phyloP scores from a whole-genome alignment of 768 basidiomycete species.

The Boletus edulis region DNA sequence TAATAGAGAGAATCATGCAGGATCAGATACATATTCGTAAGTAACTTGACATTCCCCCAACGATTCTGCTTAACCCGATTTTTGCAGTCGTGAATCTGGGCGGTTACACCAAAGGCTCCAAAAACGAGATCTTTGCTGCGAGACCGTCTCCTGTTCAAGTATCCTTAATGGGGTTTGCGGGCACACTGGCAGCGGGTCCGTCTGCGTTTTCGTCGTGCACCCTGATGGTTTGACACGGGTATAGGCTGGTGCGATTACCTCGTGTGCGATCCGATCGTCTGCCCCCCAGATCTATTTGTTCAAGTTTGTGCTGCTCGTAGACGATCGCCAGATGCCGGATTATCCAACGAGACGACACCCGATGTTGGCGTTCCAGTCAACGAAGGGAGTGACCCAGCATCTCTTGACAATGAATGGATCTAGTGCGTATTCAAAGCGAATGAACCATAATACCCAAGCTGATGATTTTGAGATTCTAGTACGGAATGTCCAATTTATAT shows the following conservation, averaged over 20 bases:
- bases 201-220: not conserved
- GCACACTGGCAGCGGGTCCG: slow-evolving; percentile 41
- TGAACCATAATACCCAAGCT: not conserved
- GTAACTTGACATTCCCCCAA: slow-evolving; percentile 12
- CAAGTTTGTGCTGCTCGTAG: slow-evolving; percentile 28
- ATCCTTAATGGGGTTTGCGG: slow-evolving; percentile 50
- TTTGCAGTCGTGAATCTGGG: slow-evolving; percentile 42
- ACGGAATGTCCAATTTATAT: slow-evolving; percentile 46
- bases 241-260: slow-evolving; percentile 50
- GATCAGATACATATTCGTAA: slow-evolving; percentile 47
- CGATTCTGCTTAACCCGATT: not conserved
- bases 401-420: slow-evolving; percentile 36
- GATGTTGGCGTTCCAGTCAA: slow-evolving; percentile 34
- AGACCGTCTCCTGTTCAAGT: slow-evolving; percentile 48
- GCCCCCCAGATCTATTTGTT: slow-evolving; percentile 39
- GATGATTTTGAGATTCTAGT: slow-evolving; percentile 20
- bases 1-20: slow-evolving; percentile 38
- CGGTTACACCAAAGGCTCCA: slow-evolving; percentile 52
- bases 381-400: slow-evolving; percentile 43
- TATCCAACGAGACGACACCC: slow-evolving; percentile 1
- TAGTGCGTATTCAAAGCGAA: slow-evolving; percentile 35
- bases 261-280: slow-evolving; percentile 42
- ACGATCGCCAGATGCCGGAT: not conserved
- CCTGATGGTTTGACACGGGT: not conserved
- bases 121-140: slow-evolving; percentile 51